Base-by-base conservation (phyloP, 495 filamentous ascomycete genomes). In the Podospora comata region DNA sequence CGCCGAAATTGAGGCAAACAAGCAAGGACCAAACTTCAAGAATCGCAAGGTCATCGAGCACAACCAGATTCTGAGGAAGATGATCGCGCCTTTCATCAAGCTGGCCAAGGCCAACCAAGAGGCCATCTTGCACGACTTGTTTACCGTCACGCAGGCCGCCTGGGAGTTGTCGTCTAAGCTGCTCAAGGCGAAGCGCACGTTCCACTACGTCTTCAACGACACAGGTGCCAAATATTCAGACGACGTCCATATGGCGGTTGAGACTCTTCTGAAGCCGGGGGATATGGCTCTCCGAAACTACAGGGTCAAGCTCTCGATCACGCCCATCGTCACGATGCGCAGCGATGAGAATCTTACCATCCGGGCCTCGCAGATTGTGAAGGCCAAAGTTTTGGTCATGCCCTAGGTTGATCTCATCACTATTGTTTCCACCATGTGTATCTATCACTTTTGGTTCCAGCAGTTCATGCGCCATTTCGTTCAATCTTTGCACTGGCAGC, bases 301-400 rank as follows among this genome's bases (percentile, higher is more conserved):
- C 20, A 76, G 78, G n/a, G 56, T 81, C 9, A 74, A 72, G 71
- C 67, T 79, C 2, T 75, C 76, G 56, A 70, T 78, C 18, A 80
- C 79, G 18, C 79, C 79, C 6, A 69, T 71, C 20, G 67, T 80
- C 18, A 77, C 73, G 2, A 57, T 77, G 62, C 66, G 78, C 4
- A 72, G 73, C 53, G 75, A 77, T 19, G 60, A 66, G 19, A 70
- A 69, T 11, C 70, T 75, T n/a, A 70, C 66, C 23, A 73, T 77
- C 15, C 30, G 57, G 9, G 64, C 67, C 4, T 75, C 72, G 65
- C 70, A 70, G 16, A 48, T 80, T 3, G 66, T 74, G 53, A 69
- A 72, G 65, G 59, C 79, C 5, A 72, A 68, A 9, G 77, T 80
- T 18, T 39, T 80, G 61, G 68, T 74, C 6, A 48, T 48, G 39